Conservation (phyloP, 2,329 filamentous ascomycete species). For the Beauveria scarabaeidicola region DNA sequence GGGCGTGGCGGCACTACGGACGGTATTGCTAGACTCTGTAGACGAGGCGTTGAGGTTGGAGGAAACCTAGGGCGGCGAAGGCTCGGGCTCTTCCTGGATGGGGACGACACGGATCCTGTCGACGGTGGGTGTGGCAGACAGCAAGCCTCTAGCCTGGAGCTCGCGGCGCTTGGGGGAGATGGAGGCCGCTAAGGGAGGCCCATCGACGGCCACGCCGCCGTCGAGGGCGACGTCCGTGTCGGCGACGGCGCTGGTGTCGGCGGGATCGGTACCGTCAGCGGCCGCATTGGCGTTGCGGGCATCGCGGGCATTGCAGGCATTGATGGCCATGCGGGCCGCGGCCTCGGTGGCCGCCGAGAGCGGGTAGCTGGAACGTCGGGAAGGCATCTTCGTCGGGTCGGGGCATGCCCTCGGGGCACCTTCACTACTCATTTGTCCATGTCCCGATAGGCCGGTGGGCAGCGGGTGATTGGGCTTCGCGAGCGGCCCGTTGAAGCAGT, state of each 20-base stretch:
- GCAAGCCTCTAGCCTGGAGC: slow-evolving; percentile 28
- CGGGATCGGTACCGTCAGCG: slow-evolving; percentile 11
- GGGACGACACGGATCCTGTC: slow-evolving; percentile 48
- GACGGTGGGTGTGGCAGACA: slow-evolving; percentile 17
- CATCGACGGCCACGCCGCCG: no score
- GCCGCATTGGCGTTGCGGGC: slow-evolving; percentile 13
- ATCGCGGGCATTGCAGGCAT: neutral
- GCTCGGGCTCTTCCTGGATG: slow-evolving; percentile 52
- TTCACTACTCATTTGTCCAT: slow-evolving; percentile 12
- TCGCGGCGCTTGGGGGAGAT: slow-evolving; percentile 31
- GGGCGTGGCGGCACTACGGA: slow-evolving; percentile 56
- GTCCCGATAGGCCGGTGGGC: neutral
- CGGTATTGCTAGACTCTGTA: slow-evolving; percentile 61
- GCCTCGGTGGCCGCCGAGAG: slow-evolving; percentile 10
- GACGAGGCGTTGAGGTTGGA: slow-evolving; percentile 45
- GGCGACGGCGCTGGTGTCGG: neutral
- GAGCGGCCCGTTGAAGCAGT: no score
- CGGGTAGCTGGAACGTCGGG: slow-evolving; percentile 7
- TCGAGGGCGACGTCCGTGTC: neutral
- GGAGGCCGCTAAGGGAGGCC: neutral
- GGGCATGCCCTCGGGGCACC: slow-evolving; percentile 8
- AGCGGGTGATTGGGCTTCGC: neutral
- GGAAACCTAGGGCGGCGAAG: slow-evolving; percentile 21
- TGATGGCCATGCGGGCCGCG: neutral
- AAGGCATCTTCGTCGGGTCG: slow-evolving; percentile 2